phyloP scores from a whole-genome alignment of 169 alveolate species.

The Amoebophrya sp. region DNA sequence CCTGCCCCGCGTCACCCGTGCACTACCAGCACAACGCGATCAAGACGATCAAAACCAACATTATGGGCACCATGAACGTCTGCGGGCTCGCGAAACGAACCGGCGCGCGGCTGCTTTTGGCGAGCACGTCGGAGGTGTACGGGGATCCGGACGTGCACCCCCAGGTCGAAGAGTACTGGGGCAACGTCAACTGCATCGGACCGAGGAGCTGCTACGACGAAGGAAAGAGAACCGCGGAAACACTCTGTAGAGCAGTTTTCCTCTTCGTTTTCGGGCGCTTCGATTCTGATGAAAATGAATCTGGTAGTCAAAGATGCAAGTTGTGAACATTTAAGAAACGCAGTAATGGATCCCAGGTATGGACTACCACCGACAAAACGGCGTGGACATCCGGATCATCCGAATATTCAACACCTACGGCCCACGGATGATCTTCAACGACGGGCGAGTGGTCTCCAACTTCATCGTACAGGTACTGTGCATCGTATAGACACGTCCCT shows the following conservation, averaged over 20 bases:
- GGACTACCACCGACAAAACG: constrained; percentile 41
- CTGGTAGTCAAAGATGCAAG: no score
- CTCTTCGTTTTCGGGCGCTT: no score
- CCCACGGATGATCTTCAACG: constrained; percentile 49
- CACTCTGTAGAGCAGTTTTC: no score
- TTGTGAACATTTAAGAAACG: no score
- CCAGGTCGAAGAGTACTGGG: constrained; percentile 46
- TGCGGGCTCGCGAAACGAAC: constrained; percentile 44
- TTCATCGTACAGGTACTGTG: constrained; percentile 32
- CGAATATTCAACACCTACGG: constrained; percentile 55
- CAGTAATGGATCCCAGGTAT: no score
- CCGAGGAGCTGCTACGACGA: constrained; percentile 56
- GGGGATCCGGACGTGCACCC: constrained; percentile 57
- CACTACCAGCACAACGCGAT: constrained; percentile 47
- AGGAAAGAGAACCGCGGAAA: constrained; percentile 53
- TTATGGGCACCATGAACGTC: constrained; percentile 47
- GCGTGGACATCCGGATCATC: constrained; percentile 47
- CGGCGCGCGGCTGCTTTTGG: constrained; percentile 42
- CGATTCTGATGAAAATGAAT: no score
- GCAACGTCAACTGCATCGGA: constrained; percentile 50
- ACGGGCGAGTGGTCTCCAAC: constrained; percentile 39
- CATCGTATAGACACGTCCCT: no score
- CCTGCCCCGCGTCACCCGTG: constrained; percentile 57
- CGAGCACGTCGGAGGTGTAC: constrained; percentile 50
- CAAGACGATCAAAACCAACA: constrained; percentile 46